Percentiles rank a stretch among this genome's conserved stretches.
phyloP scores from a whole-genome alignment of 768 basidiomycete species.

The Mycena indigotica region DNA sequence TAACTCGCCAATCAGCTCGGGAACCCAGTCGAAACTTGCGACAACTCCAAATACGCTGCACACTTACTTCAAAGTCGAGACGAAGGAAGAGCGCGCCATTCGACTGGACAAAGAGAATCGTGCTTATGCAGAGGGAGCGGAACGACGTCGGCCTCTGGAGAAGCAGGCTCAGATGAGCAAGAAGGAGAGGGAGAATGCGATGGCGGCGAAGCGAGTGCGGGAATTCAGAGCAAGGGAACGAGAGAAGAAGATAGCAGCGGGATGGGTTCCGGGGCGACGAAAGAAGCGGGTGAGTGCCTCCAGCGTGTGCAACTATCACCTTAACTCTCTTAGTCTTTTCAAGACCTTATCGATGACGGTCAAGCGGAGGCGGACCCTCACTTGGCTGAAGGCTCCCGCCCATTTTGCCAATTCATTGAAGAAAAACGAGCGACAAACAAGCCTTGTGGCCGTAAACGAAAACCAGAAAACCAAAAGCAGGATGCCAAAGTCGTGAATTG shows the following conservation, averaged over 20 bases:
- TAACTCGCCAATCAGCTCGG: background rate
- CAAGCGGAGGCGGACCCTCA: background rate
- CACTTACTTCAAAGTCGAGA: background rate
- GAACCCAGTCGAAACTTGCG: background rate
- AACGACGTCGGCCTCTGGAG: background rate
- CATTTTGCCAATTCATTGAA: background rate
- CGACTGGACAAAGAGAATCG: conserved; percentile 6
- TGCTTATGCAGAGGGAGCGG: background rate
- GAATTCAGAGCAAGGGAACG: background rate
- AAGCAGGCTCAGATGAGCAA: background rate
- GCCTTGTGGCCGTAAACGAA: background rate
- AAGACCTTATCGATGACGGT: background rate
- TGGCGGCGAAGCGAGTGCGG: background rate
- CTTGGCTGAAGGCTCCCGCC: background rate
- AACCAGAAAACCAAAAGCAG: background rate
- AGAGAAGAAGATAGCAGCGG: background rate
- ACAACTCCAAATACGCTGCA: background rate
- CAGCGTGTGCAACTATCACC: background rate
- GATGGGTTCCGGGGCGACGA: background rate
- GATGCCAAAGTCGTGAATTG: background rate
- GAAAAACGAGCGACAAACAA: background rate
- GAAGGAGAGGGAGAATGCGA: background rate
- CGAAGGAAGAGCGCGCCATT: background rate
- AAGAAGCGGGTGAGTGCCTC: background rate
- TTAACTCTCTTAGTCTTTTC: background rate